Evolutionary conservation across 108 stramenopile species (phyloP).

Genomic region (Aureococcus anophagefferens): DNA sequence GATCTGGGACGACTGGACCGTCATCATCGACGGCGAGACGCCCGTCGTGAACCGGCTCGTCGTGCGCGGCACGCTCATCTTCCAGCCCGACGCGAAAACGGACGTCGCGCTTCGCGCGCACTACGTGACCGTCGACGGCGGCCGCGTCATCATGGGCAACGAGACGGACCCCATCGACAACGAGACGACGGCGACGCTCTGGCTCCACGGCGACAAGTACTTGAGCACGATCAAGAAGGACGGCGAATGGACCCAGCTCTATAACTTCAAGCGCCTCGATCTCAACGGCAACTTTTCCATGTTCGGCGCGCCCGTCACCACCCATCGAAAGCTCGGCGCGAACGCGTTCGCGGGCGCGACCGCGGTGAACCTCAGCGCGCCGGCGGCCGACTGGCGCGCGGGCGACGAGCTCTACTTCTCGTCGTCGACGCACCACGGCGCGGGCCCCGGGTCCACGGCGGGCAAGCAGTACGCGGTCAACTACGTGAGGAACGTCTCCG

Average conservation of each 20-base stretch:
- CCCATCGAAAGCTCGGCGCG: neutral
- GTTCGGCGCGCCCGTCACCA: neutral
- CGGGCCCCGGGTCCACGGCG: neutral
- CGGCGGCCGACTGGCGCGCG: neutral
- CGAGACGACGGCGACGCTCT: conserved; percentile 3
- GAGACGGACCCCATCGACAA: conserved; percentile 1
- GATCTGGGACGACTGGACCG: conserved; percentile 8
- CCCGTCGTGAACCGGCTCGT: conserved; percentile 3
- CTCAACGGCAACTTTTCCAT: neutral
- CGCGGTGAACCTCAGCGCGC: neutral
- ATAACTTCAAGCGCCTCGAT: conserved; percentile 10
- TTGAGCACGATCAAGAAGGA: neutral
- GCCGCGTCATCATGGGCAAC: conserved; percentile 4
- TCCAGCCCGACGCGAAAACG: neutral
- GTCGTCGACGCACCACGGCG: neutral
- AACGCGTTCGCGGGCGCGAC: conserved; percentile 3
- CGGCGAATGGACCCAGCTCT: neutral
- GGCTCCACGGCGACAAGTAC: conserved; percentile 11
- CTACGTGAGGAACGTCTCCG: neutral
- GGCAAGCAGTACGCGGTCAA: neutral
- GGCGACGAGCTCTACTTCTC: neutral
- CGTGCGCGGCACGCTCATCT: conserved; percentile 2
- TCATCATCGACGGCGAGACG: neutral
- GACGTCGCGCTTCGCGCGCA: conserved; percentile 2
- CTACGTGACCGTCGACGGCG: conserved; percentile 4